Evolutionary conservation across 129 eudicot genomes (phyloP), one percentile per base, ranked within the genome.

Genomic region (Flaveria robusta): DNA sequence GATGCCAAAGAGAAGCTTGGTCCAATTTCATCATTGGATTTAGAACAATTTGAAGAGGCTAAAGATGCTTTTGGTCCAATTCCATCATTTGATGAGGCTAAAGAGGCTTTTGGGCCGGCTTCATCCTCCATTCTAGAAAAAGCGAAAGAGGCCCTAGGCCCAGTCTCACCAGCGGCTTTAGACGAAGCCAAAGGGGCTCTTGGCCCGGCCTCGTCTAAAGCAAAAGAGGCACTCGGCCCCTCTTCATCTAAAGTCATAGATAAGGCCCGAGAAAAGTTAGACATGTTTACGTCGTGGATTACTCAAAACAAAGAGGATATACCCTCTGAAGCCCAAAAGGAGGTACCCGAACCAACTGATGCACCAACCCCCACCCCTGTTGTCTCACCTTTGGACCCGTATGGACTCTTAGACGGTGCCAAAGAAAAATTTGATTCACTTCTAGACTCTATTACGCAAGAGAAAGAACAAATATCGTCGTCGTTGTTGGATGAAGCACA

Each of bases 1-100:
- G 74, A 67, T 13, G 74, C 83, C 69, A 26, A 45, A 39, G 74
- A 80, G 19, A 78, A 58, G 26, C 9, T 80, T 74, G 79, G 79
- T 27, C 83, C 83, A 5, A 3, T 42, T 66, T 79, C 83, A 19
- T 41, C 83, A 19, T 42, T 55, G n/a, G 79, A 79, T 65, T 12
- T 79, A 12, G 74, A 72, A 2, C 60, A 63, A 62, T 31, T 47
- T 18, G 72, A 75, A 11, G 72, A 79, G 29, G 78, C 70, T 39
- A 41, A 65, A 64, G 79, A 73, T 23, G 52, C 69, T 39, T 42
- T 72, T 7, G 59, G 83, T 24, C 79, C 83, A 14, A 51, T 66
- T 37, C 58, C 80, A 42, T 65, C 78, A 5, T 51, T 52, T 8
- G 77, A 72, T 13, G 68, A 79, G 20, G 78, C 73, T 20, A 66